Base-by-base conservation (phyloP, 2,329 filamentous ascomycete genomes). In the Nemania sp. region DNA sequence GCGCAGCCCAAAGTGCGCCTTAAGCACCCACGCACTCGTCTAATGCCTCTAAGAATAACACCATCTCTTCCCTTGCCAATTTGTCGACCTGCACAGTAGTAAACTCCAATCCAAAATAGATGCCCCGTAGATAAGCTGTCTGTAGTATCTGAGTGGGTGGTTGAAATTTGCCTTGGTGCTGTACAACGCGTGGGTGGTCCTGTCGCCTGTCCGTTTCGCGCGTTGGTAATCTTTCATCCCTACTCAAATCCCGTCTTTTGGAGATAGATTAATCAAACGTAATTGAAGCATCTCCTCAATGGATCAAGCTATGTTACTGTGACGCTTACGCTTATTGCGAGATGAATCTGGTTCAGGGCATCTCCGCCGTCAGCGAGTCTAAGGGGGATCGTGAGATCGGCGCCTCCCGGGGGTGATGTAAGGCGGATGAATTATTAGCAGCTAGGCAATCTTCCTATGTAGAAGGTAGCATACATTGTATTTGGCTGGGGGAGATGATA, bases 261-360 rank as follows among this genome's bases (percentile, higher is more conserved):
- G 8, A 15, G 1, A 18, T 7, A 6, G 22, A 22, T 7, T 3
- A n/a, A 5, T 47, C 4, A 47, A 24, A 24, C 15, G 11, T 4
- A 26, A 27, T 27, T 51, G 11, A n/a, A 15, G 24, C 20, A 53
- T 15, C 22, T 13, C 2, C 22, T 13, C 2, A 10, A 10, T 45
- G n/a, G 32, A 32, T 45, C 22, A 41, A 11, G 18, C 49, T 41
- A 62, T 54, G 49, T 24, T 10, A 62, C 49, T n/a, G 35, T 20
- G n/a, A 45, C 22, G 11, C 27, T 5, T 11, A 35, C n/a, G 7
- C 3, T 20, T 27, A n/a, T 13, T 20, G 24, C 24, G 41, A 29
- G 20, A 60, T 55, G 5, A 41, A 7, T 10, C 10, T n/a, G 18
- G 24, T 54, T 24, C n/a, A 8, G 7, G 49, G 29, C 24, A 43